Base-by-base conservation (phyloP, 192 early-diverging fungal species). In the Pilobolus umbonatus region DNA sequence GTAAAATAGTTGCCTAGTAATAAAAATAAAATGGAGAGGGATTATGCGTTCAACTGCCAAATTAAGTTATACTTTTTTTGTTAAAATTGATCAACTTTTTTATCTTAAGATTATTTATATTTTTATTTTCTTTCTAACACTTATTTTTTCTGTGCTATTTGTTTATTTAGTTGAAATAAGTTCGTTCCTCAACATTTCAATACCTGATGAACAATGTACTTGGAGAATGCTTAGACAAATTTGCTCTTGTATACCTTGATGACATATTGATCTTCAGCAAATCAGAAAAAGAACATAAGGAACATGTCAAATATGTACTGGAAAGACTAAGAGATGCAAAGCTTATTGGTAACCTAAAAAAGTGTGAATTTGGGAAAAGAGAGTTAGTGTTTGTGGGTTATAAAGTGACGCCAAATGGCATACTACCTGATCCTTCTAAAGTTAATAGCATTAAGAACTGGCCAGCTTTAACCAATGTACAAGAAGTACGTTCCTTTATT, bases 171-270 rank as follows among this genome's bases (percentile, higher is more conserved):
- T n/a, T n/a, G n/a, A n/a, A n/a, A n/a, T n/a, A n/a, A n/a, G n/a
- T n/a, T n/a, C n/a, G n/a, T n/a, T n/a, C n/a, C n/a, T n/a, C n/a
- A n/a, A n/a, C n/a, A n/a, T 73, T 73, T 29, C 58, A 67, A 52
- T 0, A 44, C 0, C 10, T 65, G 19, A 57, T 65, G 46, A 58
- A 65, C 40, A 35, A 19, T 5, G 39, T 57, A 0, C 32, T 65
- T 7, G 29, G n/a, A 3, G 12, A 49, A 24, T 42, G 7, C 17
- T 14, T 65, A 1, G 48, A 51, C 21, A 43, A 65, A 2, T 65
- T 57, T 36, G 55, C 42, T 14, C 1, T 78, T 3, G 70, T 76
- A 9, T 79, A 74, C 55, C 15, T 79, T 5, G 75, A 79, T 55
- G 67, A 79, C 52, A 65, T 79, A 14, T 46, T 74, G 5, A 57